Conservation (phyloP, 108 stramenopile genomes). For the Nitzschia putrida region DNA sequence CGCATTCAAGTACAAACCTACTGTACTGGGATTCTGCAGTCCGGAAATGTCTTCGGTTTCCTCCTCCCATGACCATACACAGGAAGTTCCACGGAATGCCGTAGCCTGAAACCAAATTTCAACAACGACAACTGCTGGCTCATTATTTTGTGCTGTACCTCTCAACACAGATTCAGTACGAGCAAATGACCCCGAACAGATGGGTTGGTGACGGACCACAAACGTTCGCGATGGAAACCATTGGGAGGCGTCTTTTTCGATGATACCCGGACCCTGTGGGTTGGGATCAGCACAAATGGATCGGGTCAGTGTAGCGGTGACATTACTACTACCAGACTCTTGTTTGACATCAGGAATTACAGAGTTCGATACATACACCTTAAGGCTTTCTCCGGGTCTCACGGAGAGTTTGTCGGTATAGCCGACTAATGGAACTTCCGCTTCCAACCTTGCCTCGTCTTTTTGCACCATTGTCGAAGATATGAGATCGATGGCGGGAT, state of each 20-base stretch:
- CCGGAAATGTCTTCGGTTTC: too few species aligned
- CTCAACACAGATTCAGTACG: neutral
- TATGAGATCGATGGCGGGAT: too few species aligned
- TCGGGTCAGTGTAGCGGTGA: slow-evolving; percentile 10
- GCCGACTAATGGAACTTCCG: neutral
- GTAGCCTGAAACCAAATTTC: too few species aligned
- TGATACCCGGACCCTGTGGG: slow-evolving; percentile 20
- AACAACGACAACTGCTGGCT: too few species aligned
- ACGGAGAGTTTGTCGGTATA: slow-evolving; percentile 19
- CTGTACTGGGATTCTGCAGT: neutral
- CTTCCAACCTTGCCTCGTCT: too few species aligned
- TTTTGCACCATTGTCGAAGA: too few species aligned
- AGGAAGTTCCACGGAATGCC: too few species aligned
- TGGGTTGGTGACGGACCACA: slow-evolving; percentile 1
- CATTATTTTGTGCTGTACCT: too few species aligned
- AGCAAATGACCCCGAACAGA: slow-evolving; percentile 14
- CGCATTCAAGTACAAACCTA: neutral
- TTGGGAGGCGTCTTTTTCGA: slow-evolving; percentile 4
- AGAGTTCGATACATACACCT: too few species aligned
- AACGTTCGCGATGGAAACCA: neutral
- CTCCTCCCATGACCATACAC: too few species aligned
- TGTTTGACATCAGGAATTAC: too few species aligned
- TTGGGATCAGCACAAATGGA: slow-evolving; percentile 33
- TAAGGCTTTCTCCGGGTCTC: neutral
- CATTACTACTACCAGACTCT: neutral